Conservation (phyloP, 805 yeast genomes). For the Saturnispora saitoi region DNA sequence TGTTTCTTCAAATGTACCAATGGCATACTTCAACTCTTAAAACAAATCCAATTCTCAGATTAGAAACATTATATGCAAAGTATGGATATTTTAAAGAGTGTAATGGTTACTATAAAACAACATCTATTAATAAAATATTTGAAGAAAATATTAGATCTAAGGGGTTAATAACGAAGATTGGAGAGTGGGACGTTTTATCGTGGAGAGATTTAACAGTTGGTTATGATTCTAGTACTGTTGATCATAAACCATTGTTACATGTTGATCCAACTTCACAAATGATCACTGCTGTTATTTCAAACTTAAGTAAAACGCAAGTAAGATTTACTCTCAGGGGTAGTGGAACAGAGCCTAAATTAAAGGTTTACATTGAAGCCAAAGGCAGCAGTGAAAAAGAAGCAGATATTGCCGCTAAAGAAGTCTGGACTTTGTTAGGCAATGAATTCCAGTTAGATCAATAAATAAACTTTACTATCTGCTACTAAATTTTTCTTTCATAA, state of each 20-base stretch:
- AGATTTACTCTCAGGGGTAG: conserved; percentile 87
- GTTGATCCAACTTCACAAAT: conserved; percentile 70
- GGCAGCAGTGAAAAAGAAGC: conserved; percentile 44
- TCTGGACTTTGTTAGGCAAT: conserved; percentile 53
- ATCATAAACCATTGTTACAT: conserved; percentile 57
- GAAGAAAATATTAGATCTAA: conserved; percentile 30
- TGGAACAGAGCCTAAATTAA: conserved; percentile 93
- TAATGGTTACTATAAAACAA: conserved; percentile 76
- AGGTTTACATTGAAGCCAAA: conserved; percentile 80
- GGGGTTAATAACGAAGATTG: conserved; percentile 41
- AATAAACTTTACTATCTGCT: too few species aligned
- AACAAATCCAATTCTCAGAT: conserved; percentile 36
- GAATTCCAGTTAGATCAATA: background rate
- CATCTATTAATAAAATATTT: conserved; percentile 48
- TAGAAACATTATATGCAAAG: conserved; percentile 48
- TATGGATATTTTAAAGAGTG: conserved; percentile 80
- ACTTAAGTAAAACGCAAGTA: conserved; percentile 10
- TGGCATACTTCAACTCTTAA: conserved; percentile 35
- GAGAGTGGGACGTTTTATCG: conserved; percentile 44
- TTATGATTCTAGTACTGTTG: conserved; percentile 58
- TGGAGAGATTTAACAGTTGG: conserved; percentile 88
- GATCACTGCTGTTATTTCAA: conserved; percentile 58
- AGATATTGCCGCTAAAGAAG: conserved; percentile 40
- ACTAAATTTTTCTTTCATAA: too few species aligned
- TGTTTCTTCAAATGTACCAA: conserved; percentile 64